Evolutionary conservation across 495 filamentous ascomycete species (phyloP).

Genomic region (Neurospora sp.): DNA sequence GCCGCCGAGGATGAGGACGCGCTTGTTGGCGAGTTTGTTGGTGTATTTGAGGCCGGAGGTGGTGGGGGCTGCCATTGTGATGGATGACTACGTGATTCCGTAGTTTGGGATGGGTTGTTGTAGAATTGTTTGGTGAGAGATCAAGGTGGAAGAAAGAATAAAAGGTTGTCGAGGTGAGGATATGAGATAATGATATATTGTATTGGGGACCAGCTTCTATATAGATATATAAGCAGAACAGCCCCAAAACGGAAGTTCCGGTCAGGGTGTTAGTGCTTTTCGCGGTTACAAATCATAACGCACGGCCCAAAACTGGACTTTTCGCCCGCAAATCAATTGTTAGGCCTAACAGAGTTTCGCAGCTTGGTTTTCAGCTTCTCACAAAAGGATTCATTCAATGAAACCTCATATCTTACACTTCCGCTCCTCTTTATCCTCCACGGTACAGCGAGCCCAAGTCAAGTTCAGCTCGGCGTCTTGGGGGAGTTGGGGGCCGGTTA

Average conservation of each 20-base stretch:
- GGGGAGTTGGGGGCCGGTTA: not conserved
- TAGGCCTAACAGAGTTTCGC: too few relatives aligned
- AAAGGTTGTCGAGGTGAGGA: not conserved
- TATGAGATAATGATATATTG: not conserved
- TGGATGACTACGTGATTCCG: not conserved
- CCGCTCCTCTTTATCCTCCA: not conserved
- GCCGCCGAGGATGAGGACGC: slow-evolving; percentile 46
- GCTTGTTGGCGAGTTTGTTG: slow-evolving; percentile 27
- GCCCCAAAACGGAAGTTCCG: not conserved
- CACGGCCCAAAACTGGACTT: too few relatives aligned
- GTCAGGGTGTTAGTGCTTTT: not conserved
- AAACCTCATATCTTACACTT: not conserved
- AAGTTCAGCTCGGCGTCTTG: not conserved
- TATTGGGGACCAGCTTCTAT: not conserved
- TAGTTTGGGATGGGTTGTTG: not conserved
- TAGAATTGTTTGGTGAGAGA: not conserved
- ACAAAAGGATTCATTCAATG: not conserved
- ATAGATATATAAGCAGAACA: not conserved
- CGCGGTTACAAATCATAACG: too few relatives aligned
- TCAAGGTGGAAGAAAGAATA: not conserved
- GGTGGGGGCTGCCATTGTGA: not conserved
- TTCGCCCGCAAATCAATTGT: too few relatives aligned
- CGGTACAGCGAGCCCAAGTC: not conserved
- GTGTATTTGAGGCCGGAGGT: slow-evolving; percentile 1
- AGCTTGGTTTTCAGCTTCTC: not conserved